Evolutionary conservation across 306 rosid genomes (phyloP).

Genomic region (Cucurbita argyrosperma): DNA sequence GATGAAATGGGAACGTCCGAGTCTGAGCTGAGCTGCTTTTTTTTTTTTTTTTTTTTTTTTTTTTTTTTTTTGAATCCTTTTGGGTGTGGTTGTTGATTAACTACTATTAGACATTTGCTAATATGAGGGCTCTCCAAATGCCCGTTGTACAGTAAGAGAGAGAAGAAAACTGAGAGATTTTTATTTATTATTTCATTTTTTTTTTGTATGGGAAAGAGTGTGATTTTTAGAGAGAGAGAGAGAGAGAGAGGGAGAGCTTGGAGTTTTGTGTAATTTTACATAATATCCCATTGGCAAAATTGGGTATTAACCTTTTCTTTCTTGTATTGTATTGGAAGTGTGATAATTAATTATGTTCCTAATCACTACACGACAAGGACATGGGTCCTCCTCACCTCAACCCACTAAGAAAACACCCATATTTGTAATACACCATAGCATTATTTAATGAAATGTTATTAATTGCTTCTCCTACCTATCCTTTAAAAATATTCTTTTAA

Average conservation of each 20-base stretch:
- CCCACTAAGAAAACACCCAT: neutral
- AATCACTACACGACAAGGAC: constrained; percentile 1
- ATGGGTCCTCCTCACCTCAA: neutral
- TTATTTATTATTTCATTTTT: neutral
- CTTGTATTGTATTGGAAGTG: neutral
- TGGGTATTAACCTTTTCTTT: neutral
- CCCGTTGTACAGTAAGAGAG: neutral
- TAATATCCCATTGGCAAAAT: neutral
- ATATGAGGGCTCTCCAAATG: neutral
- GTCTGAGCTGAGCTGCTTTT: constrained; percentile 30
- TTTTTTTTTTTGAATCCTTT: neutral
- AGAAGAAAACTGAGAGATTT: neutral
- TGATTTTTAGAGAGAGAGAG: neutral
- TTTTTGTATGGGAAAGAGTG: neutral
- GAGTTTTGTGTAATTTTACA: constrained; percentile 3
- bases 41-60: too few relatives aligned
- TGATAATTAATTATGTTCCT: neutral
- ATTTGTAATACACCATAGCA: neutral
- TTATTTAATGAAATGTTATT: neutral
- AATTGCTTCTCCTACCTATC: neutral
- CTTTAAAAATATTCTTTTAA: neutral
- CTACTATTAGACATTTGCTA: neutral
- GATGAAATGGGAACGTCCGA: constrained; percentile 17
- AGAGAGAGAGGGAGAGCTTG: neutral
- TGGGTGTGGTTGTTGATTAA: neutral